Conservation (phyloP, 495 filamentous ascomycete genomes). For the Hypoxylon trugodes region DNA sequence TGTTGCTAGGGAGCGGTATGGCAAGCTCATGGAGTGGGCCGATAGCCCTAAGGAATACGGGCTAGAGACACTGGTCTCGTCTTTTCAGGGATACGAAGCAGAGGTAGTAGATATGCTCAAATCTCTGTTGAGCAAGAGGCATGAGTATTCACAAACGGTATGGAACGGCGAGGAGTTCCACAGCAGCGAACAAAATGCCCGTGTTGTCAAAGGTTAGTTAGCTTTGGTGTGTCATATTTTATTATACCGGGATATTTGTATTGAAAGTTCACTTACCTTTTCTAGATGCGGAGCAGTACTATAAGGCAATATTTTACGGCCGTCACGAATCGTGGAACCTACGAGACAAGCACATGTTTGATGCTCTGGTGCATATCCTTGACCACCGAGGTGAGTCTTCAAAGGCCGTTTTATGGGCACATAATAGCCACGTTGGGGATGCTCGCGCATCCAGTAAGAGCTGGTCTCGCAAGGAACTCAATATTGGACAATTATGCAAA, state of each 20-base stretch:
- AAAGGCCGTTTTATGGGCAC: constrained; percentile 68
- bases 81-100: constrained; percentile 58
- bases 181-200: constrained; percentile 64
- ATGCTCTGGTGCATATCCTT: constrained; percentile 59
- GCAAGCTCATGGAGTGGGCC: constrained; percentile 59
- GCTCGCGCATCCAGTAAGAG: constrained; percentile 66
- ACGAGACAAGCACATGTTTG: constrained; percentile 67
- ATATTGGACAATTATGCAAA: constrained; percentile 65
- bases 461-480: constrained; percentile 57
- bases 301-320: constrained; percentile 67
- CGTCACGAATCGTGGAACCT: constrained; percentile 65
- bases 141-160: constrained; percentile 52
- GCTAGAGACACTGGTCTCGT: constrained; percentile 52
- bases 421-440: constrained; percentile 69
- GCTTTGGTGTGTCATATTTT: too few species aligned
- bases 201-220: constrained; percentile 55
- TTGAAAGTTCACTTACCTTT: too few species aligned
- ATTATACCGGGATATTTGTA: too few species aligned
- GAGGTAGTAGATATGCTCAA: constrained; percentile 58
- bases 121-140: constrained; percentile 54
- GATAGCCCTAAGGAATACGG: constrained; percentile 64
- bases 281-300: constrained; percentile 68
- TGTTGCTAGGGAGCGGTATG: constrained; percentile 56
- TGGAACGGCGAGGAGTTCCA: constrained; percentile 62
- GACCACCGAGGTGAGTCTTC: constrained; percentile 50